These are phyloP conservation scores for Periconia sp. DNA, from an alignment of 2,329 filamentous ascomycete genomes.

Conservation along the genomic window DNA sequence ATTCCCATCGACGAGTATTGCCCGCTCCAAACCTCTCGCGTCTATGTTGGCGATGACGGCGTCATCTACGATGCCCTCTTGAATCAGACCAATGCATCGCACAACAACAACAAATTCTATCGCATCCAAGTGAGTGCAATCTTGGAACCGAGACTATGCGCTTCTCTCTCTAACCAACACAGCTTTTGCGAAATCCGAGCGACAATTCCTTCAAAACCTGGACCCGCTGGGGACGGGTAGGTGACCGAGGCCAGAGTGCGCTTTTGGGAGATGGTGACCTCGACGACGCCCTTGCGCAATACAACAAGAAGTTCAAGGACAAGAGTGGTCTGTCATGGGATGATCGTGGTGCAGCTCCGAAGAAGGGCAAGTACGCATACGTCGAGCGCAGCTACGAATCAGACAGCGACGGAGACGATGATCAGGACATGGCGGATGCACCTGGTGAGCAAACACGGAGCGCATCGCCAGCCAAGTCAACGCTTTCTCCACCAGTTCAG, in stretches of 20 bases:
- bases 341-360: conserved; percentile 57
- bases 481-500: conserved; percentile 62
- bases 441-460: conserved; percentile 32
- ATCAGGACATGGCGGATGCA: conserved; percentile 33
- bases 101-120: conserved; percentile 86
- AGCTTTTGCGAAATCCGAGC: conserved; percentile 36
- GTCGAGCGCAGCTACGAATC: conserved; percentile 76
- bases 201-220: conserved; percentile 58
- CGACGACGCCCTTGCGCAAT: conserved; percentile 45
- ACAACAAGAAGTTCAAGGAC: conserved; percentile 60
- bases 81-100: conserved; percentile 71
- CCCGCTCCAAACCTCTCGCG: conserved; percentile 42
- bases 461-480: conserved; percentile 47
- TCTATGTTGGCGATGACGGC: conserved; percentile 67
- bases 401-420: conserved; percentile 58
- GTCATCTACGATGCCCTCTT: conserved; percentile 77
- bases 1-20: conserved; percentile 53
- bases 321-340: conserved; percentile 58
- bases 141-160: not conserved
- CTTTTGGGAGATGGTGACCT: conserved; percentile 44
- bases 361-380: conserved; percentile 71
- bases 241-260: conserved; percentile 52
- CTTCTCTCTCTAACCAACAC: not conserved
- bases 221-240: conserved; percentile 81
- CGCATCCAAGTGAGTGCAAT: conserved; percentile 60